A percentile compares a stretch with the other conserved stretches of the same genome.
Conservation (phyloP, 2,329 filamentous ascomycete species). For the Botrytis squamosa region DNA sequence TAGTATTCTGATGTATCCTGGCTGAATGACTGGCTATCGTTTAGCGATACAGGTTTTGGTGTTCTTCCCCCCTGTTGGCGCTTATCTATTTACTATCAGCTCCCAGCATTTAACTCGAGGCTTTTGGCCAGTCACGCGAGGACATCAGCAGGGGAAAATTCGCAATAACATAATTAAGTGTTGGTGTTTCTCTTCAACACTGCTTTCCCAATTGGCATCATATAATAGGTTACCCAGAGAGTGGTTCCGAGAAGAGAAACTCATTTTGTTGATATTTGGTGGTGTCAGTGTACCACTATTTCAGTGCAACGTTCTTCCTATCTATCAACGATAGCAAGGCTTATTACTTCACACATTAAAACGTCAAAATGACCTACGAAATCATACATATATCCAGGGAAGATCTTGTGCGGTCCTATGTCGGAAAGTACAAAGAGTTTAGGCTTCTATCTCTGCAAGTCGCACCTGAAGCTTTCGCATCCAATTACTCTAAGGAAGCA, state of each 20-base stretch:
- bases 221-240: neutral
- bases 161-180: neutral
- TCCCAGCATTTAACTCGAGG: neutral
- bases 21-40: conserved; percentile 19
- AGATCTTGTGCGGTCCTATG: conserved; percentile 26
- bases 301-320: neutral
- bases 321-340: neutral
- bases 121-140: conserved; percentile 15
- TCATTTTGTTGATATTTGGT: neutral
- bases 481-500: conserved; percentile 42
- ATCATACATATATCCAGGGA: conserved; percentile 33
- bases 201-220: neutral
- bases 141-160: conserved; percentile 1
- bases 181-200: conserved; percentile 3
- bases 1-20: neutral
- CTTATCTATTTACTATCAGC: conserved; percentile 14
- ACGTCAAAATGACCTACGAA: conserved; percentile 30
- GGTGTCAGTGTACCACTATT: conserved; percentile 1
- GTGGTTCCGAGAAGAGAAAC: neutral
- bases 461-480: conserved; percentile 41
- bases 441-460: conserved; percentile 32
- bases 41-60: conserved; percentile 12
- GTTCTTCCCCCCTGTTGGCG: conserved; percentile 8
- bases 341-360: neutral
- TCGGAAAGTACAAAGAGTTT: conserved; percentile 33